A percentile compares a stretch with the other conserved stretches of the same genome.
Evolutionary conservation across 1,284 basidiomycete species (phyloP).

Genomic region (Laetiporus sulphureus): DNA sequence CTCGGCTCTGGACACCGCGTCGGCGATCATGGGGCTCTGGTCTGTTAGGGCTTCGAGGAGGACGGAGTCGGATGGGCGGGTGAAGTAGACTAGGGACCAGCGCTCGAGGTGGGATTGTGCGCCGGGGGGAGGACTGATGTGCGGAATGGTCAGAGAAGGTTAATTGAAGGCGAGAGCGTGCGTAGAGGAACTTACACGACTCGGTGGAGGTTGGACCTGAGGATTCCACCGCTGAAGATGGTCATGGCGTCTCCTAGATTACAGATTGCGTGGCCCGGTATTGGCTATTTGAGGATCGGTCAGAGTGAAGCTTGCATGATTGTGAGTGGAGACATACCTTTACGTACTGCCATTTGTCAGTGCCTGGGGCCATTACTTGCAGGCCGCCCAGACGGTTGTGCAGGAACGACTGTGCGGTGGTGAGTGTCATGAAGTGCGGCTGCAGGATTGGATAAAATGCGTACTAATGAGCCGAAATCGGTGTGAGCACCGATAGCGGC

Average conservation of each 20-base stretch:
- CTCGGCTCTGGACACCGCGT: conserved; percentile 18
- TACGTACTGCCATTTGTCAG: conserved; percentile 64
- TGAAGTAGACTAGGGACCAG: conserved; percentile 34
- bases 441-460: neutral
- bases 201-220: conserved; percentile 32
- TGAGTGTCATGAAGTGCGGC: neutral
- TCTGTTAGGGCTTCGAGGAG: conserved; percentile 18
- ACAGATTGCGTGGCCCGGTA: conserved; percentile 31
- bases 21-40: conserved; percentile 22
- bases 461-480: conserved; percentile 31
- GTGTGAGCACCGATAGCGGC: conserved; percentile 29
- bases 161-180: neutral
- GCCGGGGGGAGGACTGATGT: conserved; percentile 25
- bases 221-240: conserved; percentile 35
- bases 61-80: conserved; percentile 27
- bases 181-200: conserved; percentile 23
- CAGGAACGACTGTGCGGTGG: conserved; percentile 44
- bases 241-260: conserved; percentile 37
- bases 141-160: too few species aligned
- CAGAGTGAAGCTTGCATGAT: neutral
- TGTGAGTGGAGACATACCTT: conserved; percentile 30
- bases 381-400: conserved; percentile 69
- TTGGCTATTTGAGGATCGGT: conserved; percentile 16
- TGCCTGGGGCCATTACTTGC: conserved; percentile 60
- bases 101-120: conserved; percentile 28